Evolutionary conservation across 805 yeast genomes (phyloP).

Genomic region (Zygotorulaspora chibaensis): DNA sequence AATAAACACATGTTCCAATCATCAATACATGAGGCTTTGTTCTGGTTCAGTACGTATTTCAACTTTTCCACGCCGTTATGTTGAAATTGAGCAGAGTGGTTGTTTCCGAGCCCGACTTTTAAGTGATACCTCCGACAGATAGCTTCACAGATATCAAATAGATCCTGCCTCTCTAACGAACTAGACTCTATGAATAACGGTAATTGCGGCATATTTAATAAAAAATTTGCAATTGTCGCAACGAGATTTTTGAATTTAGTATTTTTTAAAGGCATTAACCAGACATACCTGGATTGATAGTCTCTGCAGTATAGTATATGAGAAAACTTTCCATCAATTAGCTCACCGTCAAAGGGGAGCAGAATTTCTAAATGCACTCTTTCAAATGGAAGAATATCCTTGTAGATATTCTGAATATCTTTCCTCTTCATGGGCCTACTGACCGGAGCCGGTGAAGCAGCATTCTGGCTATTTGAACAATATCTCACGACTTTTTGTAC

Average conservation of each 20-base stretch:
- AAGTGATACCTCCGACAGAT: conserved; percentile 23
- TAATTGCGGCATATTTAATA: conserved; percentile 21
- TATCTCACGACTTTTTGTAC: conserved; percentile 18
- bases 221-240: conserved; percentile 13
- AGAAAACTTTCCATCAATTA: conserved; percentile 28
- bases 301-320: conserved; percentile 30
- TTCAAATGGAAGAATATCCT: conserved; percentile 24
- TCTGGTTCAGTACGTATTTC: conserved; percentile 12
- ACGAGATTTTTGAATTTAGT: conserved; percentile 23
- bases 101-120: conserved; percentile 30
- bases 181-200: conserved; percentile 32
- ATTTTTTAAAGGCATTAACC: conserved; percentile 31
- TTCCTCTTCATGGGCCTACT: conserved; percentile 6
- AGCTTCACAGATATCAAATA: conserved; percentile 28
- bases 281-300: conserved; percentile 28
- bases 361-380: conserved; percentile 31
- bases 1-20: conserved; percentile 29
- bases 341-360: conserved; percentile 22
- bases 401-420: conserved; percentile 17
- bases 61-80: conserved; percentile 19
- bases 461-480: conserved; percentile 25
- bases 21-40: conserved; percentile 21
- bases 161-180: conserved; percentile 28
- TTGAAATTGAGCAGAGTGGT: conserved; percentile 17
- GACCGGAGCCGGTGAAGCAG: conserved; percentile 9